Evolutionary conservation across 106 monocot species (phyloP), one percentile per base, ranked within the genome.

Genomic region (Apostasia ramifera): DNA sequence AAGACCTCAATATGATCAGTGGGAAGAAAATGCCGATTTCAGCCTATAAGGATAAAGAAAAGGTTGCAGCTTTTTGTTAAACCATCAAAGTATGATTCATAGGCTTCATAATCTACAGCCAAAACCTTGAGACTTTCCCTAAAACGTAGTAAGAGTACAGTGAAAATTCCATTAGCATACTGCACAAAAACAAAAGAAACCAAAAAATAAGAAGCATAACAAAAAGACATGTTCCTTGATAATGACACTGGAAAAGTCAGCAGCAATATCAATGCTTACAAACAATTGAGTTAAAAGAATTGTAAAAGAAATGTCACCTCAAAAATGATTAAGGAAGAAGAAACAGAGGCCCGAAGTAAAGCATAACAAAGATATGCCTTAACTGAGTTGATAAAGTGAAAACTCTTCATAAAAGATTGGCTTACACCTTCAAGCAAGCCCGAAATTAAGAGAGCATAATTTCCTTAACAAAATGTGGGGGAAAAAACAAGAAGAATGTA

Each of bases 311-410:
- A 26, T 52, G 15, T 9, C 39, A 92, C 97, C 97, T 97, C 92
- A 80, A 97, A 97, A 43, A 97, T 89, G 71, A 55, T 72, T 47
- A 82, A 77, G 40, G 92, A 91, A 53, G 95, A 76, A 71, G 97
- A 92, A 81, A 97, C 92, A 74, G 89, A 89, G 52, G 92, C 92
- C 4, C 92, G 80, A 64, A 97, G 71, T 72, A 97, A 75, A 67
- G 89, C 92, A 84, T 97, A 97, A 72, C 89, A 97, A 66, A 97
- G 89, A 71, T 92, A 92, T 67, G 97, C 92, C 78, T 97, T 97
- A 52, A 92, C 92, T 40, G 97, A 97, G 58, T 97, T 89, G 12
- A 97, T 97, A 71, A 97, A 97, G 77, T 92, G 97, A 75, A 97
- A 92, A 73, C 92, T 92, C 51, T 83, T 92, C 47, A 89, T 98